phyloP scores from a whole-genome alignment of 108 stramenopile species.

The Heterococcus sp. region DNA sequence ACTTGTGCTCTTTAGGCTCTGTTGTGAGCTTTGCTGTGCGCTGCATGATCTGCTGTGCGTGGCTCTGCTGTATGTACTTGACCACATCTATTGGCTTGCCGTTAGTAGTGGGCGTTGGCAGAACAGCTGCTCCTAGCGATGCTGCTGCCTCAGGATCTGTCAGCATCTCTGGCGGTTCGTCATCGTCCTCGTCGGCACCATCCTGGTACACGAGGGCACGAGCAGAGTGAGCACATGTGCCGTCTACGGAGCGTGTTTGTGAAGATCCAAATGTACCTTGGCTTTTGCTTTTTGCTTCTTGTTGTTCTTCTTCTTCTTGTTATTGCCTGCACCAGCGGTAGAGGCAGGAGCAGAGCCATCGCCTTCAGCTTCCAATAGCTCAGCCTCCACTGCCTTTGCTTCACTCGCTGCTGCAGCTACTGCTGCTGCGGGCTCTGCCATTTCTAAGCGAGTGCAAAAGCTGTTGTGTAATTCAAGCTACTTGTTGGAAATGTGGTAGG shows the following conservation, averaged over 20 bases:
- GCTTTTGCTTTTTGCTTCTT: conserved; percentile 6
- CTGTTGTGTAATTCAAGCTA: too few relatives aligned
- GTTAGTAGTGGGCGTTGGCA: not conserved
- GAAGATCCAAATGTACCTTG: not conserved
- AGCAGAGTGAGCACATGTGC: not conserved
- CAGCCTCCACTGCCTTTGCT: too few relatives aligned
- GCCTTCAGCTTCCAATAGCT: too few relatives aligned
- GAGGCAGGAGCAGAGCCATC: not conserved
- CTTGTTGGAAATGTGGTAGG: too few relatives aligned
- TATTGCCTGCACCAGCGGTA: not conserved
- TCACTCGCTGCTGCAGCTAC: too few relatives aligned
- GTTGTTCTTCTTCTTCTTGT: not conserved
- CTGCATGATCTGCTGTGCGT: not conserved
- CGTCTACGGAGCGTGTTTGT: too few relatives aligned
- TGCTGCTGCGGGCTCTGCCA: too few relatives aligned
- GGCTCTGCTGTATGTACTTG: conserved; percentile 5
- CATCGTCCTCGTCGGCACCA: not conserved
- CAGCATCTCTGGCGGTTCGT: not conserved
- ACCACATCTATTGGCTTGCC: conserved; percentile 12
- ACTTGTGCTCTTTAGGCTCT: conserved; percentile 48
- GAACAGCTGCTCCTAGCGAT: not conserved
- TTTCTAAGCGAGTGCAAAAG: too few relatives aligned
- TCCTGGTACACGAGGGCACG: not conserved
- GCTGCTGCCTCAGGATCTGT: not conserved
- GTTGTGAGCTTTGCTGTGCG: not conserved